These are phyloP conservation scores for Chrysanthemum makinoi DNA, from an alignment of 129 eudicot species.

Conservation along the genomic window DNA sequence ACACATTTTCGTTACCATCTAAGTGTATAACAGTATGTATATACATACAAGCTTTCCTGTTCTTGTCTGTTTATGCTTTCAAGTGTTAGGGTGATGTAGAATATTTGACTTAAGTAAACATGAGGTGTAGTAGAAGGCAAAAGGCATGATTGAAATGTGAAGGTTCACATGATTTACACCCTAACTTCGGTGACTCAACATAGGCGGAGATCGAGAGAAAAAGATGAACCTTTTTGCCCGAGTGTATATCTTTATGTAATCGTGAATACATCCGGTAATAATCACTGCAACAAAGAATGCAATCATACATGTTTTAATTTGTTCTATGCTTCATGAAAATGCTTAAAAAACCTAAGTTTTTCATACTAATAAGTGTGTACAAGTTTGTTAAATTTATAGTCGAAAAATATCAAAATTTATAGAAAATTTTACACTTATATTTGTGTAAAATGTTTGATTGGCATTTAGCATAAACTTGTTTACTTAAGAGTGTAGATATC, in stretches of 20 bases:
- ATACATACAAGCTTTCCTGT: background rate
- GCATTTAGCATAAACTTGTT: no score
- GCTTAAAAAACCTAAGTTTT: no score
- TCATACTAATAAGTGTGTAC: no score
- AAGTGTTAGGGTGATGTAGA: background rate
- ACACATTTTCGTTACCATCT: background rate
- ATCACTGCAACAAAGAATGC: background rate
- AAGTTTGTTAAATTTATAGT: no score
- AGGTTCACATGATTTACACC: background rate
- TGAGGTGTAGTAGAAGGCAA: background rate
- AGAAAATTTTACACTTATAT: no score
- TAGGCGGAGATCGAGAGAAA: background rate
- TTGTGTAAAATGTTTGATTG: no score
- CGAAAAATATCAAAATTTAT: no score
- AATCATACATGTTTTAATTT: background rate
- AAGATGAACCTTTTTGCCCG: background rate
- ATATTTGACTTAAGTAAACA: conserved; percentile 2
- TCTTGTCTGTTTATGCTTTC: background rate
- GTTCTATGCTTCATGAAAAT: background rate
- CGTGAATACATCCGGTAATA: background rate
- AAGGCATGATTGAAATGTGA: background rate
- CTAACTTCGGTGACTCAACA: no score
- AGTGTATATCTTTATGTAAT: background rate
- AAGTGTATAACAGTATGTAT: background rate
- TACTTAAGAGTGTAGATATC: no score